Evolutionary conservation across 768 basidiomycete species (phyloP).

Genomic region (Boletus rex-veris): DNA sequence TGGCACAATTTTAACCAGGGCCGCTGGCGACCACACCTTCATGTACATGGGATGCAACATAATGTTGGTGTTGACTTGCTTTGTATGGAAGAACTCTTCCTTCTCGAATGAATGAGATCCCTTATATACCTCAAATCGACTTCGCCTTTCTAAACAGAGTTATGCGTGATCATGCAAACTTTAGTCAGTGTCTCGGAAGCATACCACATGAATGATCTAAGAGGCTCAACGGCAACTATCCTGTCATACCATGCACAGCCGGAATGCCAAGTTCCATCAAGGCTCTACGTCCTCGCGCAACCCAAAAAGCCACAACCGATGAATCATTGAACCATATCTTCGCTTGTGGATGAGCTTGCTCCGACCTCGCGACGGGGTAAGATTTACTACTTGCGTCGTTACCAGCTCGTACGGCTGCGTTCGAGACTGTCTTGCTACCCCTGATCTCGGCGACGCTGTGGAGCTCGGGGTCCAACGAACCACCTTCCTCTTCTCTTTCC

Average conservation of each 20-base stretch:
- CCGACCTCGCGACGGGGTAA: constrained; percentile 1
- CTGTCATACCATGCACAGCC: constrained; percentile 41
- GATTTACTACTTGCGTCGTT: constrained; percentile 17
- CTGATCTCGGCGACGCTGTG: not conserved
- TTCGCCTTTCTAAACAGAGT: not conserved
- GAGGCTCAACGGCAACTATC: not conserved
- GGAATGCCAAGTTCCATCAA: constrained; percentile 47
- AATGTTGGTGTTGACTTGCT: not conserved
- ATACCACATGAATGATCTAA: not conserved
- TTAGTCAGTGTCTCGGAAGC: not conserved
- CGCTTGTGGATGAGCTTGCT: constrained; percentile 3
- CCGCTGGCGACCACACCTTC: no score
- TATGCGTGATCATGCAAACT: not conserved
- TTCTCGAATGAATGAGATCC: not conserved
- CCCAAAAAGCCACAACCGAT: constrained; percentile 47
- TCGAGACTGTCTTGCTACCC: not conserved
- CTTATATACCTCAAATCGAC: no score
- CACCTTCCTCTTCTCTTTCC: constrained; percentile 3
- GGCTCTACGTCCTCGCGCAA: constrained; percentile 45
- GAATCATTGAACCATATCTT: constrained; percentile 54
- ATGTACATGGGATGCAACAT: not conserved
- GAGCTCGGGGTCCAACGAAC: not conserved
- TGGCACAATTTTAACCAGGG: no score
- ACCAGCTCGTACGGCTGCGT: constrained; percentile 1
- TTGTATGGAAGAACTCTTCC: not conserved